Evolutionary conservation across 2,329 filamentous ascomycete genomes (phyloP).

Genomic region (Clonostachys byssicola): DNA sequence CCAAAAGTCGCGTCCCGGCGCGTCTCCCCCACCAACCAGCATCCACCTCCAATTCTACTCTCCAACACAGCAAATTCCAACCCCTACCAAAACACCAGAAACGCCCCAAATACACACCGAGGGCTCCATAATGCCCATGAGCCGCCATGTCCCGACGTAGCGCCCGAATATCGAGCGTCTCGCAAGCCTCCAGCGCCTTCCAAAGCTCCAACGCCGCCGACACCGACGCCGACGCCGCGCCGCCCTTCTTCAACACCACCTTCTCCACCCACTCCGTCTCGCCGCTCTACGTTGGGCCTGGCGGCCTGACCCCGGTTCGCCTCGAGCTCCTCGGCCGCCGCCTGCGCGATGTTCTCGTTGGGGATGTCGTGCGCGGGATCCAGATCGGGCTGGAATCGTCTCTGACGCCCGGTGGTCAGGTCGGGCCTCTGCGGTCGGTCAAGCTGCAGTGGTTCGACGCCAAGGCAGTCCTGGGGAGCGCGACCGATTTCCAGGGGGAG

Average conservation of each 20-base stretch:
- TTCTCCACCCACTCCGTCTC: conserved; percentile 54
- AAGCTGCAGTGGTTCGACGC: conserved; percentile 40
- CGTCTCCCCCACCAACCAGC: too few relatives aligned
- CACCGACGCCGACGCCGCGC: conserved; percentile 2
- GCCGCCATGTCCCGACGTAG: not conserved
- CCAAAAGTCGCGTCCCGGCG: too few relatives aligned
- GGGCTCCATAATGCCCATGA: too few relatives aligned
- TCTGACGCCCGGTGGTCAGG: conserved; percentile 30
- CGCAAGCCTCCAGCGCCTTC: not conserved
- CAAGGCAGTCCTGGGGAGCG: conserved; percentile 20
- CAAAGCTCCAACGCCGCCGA: not conserved
- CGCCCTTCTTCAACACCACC: conserved; percentile 53
- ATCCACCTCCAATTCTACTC: too few relatives aligned
- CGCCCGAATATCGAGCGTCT: not conserved
- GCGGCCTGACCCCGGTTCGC: conserved; percentile 27
- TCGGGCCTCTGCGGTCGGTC: conserved; percentile 39
- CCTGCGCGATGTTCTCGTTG: conserved; percentile 50
- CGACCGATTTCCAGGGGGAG: conserved; percentile 2
- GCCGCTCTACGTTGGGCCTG: conserved; percentile 42
- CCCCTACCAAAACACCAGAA: too few relatives aligned
- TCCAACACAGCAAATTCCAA: too few relatives aligned
- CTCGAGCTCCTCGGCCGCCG: conserved; percentile 39
- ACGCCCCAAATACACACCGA: too few relatives aligned
- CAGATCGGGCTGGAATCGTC: conserved; percentile 44
- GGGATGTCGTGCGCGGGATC: conserved; percentile 56